A percentile compares a stretch with the other conserved stretches of the same genome.
These are phyloP conservation scores for Fraxinus angustifolia DNA, from an alignment of 305 asterid species.

Conservation along the genomic window DNA sequence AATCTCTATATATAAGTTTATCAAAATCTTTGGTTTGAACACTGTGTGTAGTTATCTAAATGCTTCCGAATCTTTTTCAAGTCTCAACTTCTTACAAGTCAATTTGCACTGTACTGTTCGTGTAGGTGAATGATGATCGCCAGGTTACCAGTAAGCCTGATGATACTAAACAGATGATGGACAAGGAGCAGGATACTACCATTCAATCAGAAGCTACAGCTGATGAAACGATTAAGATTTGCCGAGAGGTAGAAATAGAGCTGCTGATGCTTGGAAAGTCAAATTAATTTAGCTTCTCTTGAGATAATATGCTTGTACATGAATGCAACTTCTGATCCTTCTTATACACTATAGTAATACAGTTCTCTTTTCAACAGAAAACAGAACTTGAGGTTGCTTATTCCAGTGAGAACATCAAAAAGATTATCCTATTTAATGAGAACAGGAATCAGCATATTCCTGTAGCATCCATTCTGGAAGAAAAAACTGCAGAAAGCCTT, in stretches of 20 bases:
- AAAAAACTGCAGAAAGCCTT: background rate
- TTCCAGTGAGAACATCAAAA: constrained; percentile 2
- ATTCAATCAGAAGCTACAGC: constrained; percentile 19
- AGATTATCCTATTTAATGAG: background rate
- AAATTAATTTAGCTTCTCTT: background rate
- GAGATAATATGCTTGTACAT: background rate
- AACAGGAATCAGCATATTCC: background rate
- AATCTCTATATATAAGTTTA: background rate
- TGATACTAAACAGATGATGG: constrained; percentile 18
- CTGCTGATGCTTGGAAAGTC: background rate
- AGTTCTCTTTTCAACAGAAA: constrained; percentile 18
- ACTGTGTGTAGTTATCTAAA: background rate
- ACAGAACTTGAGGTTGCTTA: constrained; percentile 7
- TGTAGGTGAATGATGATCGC: constrained; percentile 14
- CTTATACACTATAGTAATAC: background rate
- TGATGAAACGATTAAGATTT: constrained; percentile 13
- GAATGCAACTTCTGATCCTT: background rate
- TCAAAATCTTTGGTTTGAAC: background rate
- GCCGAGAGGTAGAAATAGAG: constrained; percentile 13
- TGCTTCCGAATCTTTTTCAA: background rate
- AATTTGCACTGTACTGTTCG: background rate
- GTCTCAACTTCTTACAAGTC: background rate
- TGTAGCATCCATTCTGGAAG: background rate
- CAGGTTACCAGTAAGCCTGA: constrained; percentile 5
- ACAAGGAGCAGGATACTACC: constrained; percentile 7